Conservation (phyloP, 2,329 filamentous ascomycete genomes). For the Cladosporium cucumerinum region DNA sequence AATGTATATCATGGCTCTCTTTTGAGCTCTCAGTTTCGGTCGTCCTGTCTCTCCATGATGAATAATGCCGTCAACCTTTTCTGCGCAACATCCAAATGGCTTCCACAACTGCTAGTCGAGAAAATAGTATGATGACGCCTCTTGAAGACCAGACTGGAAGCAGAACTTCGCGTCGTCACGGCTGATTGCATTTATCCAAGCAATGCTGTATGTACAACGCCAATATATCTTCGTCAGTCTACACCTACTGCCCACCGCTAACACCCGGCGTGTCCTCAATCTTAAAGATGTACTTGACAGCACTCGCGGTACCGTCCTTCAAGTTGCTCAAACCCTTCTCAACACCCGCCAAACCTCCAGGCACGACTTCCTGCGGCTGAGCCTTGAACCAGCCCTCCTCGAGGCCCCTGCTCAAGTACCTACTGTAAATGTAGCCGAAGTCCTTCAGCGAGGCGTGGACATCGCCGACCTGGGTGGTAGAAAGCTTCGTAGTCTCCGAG, state of each 20-base stretch:
- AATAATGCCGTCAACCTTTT: not conserved
- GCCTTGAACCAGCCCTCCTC: constrained; percentile 31
- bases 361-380: constrained; percentile 31
- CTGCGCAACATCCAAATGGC: not conserved
- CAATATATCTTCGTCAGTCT: not conserved
- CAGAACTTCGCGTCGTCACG: not conserved
- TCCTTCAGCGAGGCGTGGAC: constrained; percentile 30
- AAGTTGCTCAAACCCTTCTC: constrained; percentile 29
- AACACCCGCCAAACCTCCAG: constrained; percentile 31
- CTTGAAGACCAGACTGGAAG: not conserved
- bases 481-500: constrained; percentile 38
- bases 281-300: constrained; percentile 33
- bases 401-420: constrained; percentile 26
- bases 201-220: not conserved
- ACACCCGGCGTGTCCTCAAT: constrained; percentile 30
- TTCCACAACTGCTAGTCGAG: not conserved
- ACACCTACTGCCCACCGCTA: constrained; percentile 2
- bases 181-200: not conserved
- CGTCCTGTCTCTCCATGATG: not conserved
- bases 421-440: constrained; percentile 28
- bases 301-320: constrained; percentile 32
- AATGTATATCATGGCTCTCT: constrained; percentile 13
- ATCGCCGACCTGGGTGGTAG: constrained; percentile 37
- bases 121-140: too few species aligned
- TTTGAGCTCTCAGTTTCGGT: not conserved